A percentile compares a stretch with the other conserved stretches of the same genome.
Conservation (phyloP, 2,329 filamentous ascomycete genomes). For the Scleromitrula shiraiana region DNA sequence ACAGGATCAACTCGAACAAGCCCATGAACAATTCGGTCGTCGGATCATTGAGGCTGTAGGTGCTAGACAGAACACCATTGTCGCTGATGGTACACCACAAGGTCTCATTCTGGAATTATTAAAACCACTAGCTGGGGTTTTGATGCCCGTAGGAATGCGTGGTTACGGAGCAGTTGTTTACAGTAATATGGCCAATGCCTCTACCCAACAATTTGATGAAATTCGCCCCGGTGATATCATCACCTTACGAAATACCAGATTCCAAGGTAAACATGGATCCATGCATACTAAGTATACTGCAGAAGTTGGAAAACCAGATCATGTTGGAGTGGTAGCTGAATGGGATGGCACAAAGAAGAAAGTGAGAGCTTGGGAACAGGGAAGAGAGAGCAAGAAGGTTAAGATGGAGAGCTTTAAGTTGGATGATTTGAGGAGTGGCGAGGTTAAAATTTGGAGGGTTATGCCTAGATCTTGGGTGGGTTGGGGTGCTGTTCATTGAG, state of each 20-base stretch:
- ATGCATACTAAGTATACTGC: slow-evolving; percentile 91
- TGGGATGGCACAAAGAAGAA: slow-evolving; percentile 99
- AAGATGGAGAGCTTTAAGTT: slow-evolving; percentile 92
- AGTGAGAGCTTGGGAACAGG: slow-evolving; percentile 91
- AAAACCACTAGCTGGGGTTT: slow-evolving; percentile 60
- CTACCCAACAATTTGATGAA: slow-evolving; percentile 82
- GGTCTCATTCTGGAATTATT: slow-evolving; percentile 74
- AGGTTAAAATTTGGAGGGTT: slow-evolving; percentile 95
- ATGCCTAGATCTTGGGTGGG: slow-evolving; percentile 90
- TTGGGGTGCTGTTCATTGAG: slow-evolving; percentile 43
- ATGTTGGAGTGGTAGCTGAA: slow-evolving; percentile 85
- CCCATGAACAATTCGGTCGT: slow-evolving; percentile 74
- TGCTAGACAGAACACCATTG: slow-evolving; percentile 67
- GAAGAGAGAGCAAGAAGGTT: slow-evolving; percentile 85
- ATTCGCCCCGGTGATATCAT: slow-evolving; percentile 91
- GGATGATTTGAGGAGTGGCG: slow-evolving; percentile 82
- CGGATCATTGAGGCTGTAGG: slow-evolving; percentile 63
- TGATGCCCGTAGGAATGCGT: slow-evolving; percentile 78
- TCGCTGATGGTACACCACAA: slow-evolving; percentile 77
- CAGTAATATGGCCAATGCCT: slow-evolving; percentile 89
- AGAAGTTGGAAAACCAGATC: slow-evolving; percentile 79
- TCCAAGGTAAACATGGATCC: slow-evolving; percentile 89
- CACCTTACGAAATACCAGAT: slow-evolving; percentile 83
- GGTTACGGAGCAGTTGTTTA: slow-evolving; percentile 91
- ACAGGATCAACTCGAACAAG: slow-evolving; percentile 87